Evolutionary conservation across 768 basidiomycete species (phyloP), one percentile per base, ranked within the genome.

Genomic region (Lentinus tigrinus): DNA sequence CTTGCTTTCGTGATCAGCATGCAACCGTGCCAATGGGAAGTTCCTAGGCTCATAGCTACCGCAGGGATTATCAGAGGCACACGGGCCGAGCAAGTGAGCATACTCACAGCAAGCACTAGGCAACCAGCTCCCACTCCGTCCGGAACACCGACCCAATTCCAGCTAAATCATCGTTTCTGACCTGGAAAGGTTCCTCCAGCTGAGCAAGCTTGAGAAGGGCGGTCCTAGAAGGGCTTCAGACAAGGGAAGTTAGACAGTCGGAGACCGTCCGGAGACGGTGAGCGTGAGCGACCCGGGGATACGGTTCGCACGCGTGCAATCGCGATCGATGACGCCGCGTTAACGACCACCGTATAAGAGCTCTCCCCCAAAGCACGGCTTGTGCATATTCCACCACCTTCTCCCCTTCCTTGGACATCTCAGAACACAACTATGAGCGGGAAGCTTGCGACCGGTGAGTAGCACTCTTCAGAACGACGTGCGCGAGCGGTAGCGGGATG

Each of bases 391-490:
- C 44, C 13, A 21, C 47, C 26, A 31, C 40, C 43, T 26, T 21
- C 46, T 40, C 24, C 39, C 36, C 27, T 27, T 14, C 6, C 43
- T 17, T 49, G 34, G 38, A 14, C 47, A 39, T 28, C 26, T 31
- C 10, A 37, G 21, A 40, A 31, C 10, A 38, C 47, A 43, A 73
- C 50, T 64, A 87, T 87, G 85, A 82, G 80, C 66, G 87, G 87
- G 67, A 83, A 77, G 63, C 78, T 84, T 60, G 83, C 87, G 54
- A 82, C 85, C 67, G 85, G 73, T 74, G 49, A 55, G 85, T 80
- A 56, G 66, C 56, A 49, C 27, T 27, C 2, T 31, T 43, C 21
- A 2, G 7, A n/a, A 16, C 13, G 54, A 21, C 11, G 19, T 5
- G 31, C 17, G 48, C 11, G 19, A 26, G 19, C 26, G 27, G 8